Conservation (phyloP, 352 stramenopile species). For the Globisporangium carolinianum region DNA sequence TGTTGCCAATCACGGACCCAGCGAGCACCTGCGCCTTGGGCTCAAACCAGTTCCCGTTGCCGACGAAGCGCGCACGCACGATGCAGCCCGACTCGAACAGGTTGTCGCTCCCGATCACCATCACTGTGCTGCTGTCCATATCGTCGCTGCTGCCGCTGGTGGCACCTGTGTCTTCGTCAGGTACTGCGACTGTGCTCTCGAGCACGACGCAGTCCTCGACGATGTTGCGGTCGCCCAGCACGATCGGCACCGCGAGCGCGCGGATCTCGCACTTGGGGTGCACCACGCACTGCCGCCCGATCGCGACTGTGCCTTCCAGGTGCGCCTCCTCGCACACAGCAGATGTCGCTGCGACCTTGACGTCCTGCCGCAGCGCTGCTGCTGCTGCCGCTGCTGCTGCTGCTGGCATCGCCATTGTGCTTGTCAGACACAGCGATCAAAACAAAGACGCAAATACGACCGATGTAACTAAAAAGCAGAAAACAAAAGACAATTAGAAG, state of each 20-base stretch:
- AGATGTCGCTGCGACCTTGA: slow-evolving; percentile 22
- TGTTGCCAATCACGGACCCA: slow-evolving; percentile 66
- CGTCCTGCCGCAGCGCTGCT: slow-evolving; percentile 2
- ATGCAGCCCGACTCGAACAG: slow-evolving; percentile 75
- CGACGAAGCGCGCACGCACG: slow-evolving; percentile 46
- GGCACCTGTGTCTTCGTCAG: too few relatives aligned
- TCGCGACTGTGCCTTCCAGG: slow-evolving; percentile 28
- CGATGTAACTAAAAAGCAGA: too few relatives aligned
- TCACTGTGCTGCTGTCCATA: slow-evolving; percentile 13
- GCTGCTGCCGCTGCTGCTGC: not conserved
- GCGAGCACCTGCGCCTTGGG: slow-evolving; percentile 39
- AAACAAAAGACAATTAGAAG: too few relatives aligned
- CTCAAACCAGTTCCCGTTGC: slow-evolving; percentile 74
- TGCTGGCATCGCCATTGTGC: slow-evolving; percentile 1
- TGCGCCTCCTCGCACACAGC: slow-evolving; percentile 47
- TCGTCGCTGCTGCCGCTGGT: not conserved
- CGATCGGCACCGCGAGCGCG: slow-evolving; percentile 28
- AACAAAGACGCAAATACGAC: too few relatives aligned
- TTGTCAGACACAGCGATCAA: too few relatives aligned
- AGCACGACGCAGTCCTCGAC: slow-evolving; percentile 59
- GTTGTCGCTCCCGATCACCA: slow-evolving; percentile 59
- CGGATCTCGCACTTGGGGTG: slow-evolving; percentile 38
- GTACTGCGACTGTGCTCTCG: slow-evolving; percentile 16
- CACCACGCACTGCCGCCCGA: slow-evolving; percentile 37
- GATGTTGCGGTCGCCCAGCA: slow-evolving; percentile 64